Base-by-base conservation (phyloP, 202 grass and related monocot genomes). In the Schoenoplectus tabernaemontani region DNA sequence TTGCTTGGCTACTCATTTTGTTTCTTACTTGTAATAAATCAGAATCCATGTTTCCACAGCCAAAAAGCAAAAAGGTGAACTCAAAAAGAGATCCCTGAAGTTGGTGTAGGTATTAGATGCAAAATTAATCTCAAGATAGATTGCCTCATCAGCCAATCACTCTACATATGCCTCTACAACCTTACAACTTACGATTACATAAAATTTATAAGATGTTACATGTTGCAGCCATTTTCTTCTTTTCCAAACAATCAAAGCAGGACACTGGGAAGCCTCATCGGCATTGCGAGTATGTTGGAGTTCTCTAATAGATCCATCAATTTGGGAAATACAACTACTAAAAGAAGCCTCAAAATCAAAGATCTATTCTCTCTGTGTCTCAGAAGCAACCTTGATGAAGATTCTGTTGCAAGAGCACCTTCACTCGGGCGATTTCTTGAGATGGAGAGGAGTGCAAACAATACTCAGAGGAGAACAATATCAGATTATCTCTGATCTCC, bases 401-500 rank as follows among this genome's bases (percentile, higher is more conserved):
- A 22, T 4, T 22, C 77, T 24, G 62, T 75, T 7, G 59, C 15
- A 11, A 46, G 64, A 80, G 44, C 85, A 17, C 87, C 90, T 60
- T 92, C 90, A 22, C 90, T 92, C 33, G 54, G 79, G 1, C 76
- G 88, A 57, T 92, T 89, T 81, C 85, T 92, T 53, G 85, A 92
- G 56, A 85, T 92, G 84, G 87, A 89, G 63, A 87, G 90, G 80
- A 80, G 87, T 74, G 79, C 82, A 16, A 70, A 47, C 1, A 59
- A 64, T 37, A 9, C 34, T 7, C 42, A 59, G 19, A 80, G 77
- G 9, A 80, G 34, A 62, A 63, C 46, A 53, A 53, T 53, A 51
- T 16, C 16, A 53, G 69, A 74, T 51, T 53, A 53, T 53, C 69
- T 51, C n/a, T 51, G 24, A 73, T 30, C 24, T 23, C 50, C 9